phyloP scores from a whole-genome alignment of 2,329 filamentous ascomycete species.

The Paraconiothyrium brasiliense region DNA sequence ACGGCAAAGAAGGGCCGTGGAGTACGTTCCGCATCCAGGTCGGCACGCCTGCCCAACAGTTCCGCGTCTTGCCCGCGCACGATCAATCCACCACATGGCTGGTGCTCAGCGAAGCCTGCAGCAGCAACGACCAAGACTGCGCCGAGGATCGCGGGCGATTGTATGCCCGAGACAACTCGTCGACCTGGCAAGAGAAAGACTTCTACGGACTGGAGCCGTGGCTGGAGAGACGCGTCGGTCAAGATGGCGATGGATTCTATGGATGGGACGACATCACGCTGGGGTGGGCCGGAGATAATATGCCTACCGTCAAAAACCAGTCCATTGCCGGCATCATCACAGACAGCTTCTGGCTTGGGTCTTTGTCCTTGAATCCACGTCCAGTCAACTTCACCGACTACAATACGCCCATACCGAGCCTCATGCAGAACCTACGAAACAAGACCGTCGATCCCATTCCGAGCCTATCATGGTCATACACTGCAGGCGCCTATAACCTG shows the following conservation, averaged over 20 bases:
- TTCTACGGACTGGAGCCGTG: slow-evolving; percentile 42
- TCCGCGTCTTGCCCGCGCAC: slow-evolving; percentile 43
- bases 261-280: slow-evolving; percentile 48
- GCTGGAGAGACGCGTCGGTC: slow-evolving; percentile 39
- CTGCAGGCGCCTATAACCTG: slow-evolving; percentile 49
- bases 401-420: slow-evolving; percentile 23
- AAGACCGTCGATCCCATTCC: slow-evolving; percentile 41
- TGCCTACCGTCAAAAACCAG: slow-evolving; percentile 41
- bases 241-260: slow-evolving; percentile 42
- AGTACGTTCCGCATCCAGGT: slow-evolving; percentile 43
- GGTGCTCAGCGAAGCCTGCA: slow-evolving; percentile 48
- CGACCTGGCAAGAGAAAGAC: slow-evolving; percentile 45
- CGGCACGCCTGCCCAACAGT: slow-evolving; percentile 39
- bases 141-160: slow-evolving; percentile 38
- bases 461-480: slow-evolving; percentile 52
- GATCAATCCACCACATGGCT: slow-evolving; percentile 48
- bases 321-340: slow-evolving; percentile 49
- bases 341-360: slow-evolving; percentile 50
- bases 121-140: slow-evolving; percentile 36
- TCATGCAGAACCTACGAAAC: slow-evolving; percentile 39
- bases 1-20: slow-evolving; percentile 46
- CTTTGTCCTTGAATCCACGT: slow-evolving; percentile 48
- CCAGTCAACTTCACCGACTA: slow-evolving; percentile 52
- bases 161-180: slow-evolving; percentile 43
- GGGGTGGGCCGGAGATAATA: slow-evolving; percentile 35